These are phyloP conservation scores for Metarhizium anisopliae DNA, from an alignment of 2,329 filamentous ascomycete genomes.

Conservation along the genomic window DNA sequence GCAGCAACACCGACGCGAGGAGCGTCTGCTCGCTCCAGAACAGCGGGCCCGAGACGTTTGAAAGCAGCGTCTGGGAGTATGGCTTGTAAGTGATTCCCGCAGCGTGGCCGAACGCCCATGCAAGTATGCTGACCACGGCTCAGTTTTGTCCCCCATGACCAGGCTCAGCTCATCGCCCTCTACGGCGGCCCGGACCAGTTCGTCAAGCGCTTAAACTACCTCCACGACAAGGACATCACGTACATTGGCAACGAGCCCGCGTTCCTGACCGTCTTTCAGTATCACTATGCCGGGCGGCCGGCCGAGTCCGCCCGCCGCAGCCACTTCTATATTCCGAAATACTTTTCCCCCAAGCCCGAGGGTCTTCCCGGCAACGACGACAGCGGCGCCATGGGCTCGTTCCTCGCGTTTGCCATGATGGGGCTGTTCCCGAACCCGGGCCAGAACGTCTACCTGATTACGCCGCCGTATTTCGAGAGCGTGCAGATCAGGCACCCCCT, in stretches of 20 bases:
- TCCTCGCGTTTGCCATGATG: slow-evolving; percentile 58
- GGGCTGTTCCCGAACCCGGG: slow-evolving; percentile 61
- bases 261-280: slow-evolving; percentile 58
- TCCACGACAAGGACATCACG: slow-evolving; percentile 55
- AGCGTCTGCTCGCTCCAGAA: slow-evolving; percentile 53
- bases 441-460: slow-evolving; percentile 64
- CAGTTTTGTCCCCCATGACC: slow-evolving; percentile 45
- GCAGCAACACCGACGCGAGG: slow-evolving; percentile 42
- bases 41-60: slow-evolving; percentile 60
- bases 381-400: slow-evolving; percentile 60
- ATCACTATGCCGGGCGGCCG: slow-evolving; percentile 60
- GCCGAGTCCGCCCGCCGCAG: slow-evolving; percentile 43
- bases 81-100: slow-evolving; percentile 42
- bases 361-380: slow-evolving; percentile 66
- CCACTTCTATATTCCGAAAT: slow-evolving; percentile 57
- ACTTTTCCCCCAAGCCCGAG: slow-evolving; percentile 48
- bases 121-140: background rate
- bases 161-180: slow-evolving; percentile 42
- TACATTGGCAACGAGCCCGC: slow-evolving; percentile 56
- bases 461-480: slow-evolving; percentile 55
- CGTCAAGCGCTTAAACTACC: slow-evolving; percentile 49
- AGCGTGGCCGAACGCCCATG: background rate
- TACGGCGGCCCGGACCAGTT: slow-evolving; percentile 53
- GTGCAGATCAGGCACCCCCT: slow-evolving; percentile 48
- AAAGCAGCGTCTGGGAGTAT: slow-evolving; percentile 65